phyloP scores from a whole-genome alignment of 2,329 filamentous ascomycete species.

The Apiospora pterosperma region DNA sequence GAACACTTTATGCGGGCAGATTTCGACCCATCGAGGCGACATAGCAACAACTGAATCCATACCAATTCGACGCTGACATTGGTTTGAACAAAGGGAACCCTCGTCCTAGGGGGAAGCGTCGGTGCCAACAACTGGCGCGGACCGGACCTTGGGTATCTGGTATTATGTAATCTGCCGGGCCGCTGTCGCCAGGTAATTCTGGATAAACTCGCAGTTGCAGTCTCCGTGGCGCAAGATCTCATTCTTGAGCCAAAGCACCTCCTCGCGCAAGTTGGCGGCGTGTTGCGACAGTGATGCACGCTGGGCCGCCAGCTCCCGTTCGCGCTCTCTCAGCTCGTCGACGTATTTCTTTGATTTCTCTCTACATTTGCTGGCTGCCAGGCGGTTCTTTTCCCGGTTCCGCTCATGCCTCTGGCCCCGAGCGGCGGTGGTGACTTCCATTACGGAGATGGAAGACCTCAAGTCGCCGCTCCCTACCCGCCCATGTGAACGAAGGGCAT shows the following conservation, averaged over 20 bases:
- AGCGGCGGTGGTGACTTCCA: background rate
- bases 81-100: background rate
- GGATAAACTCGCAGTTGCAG: conserved; percentile 24
- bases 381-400: conserved; percentile 20
- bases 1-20: background rate
- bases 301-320: conserved; percentile 12
- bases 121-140: background rate
- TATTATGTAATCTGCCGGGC: conserved; percentile 12
- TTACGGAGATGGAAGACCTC: conserved; percentile 1
- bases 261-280: conserved; percentile 19
- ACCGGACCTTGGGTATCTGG: background rate
- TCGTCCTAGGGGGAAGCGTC: background rate
- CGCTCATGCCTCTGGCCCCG: conserved; percentile 5
- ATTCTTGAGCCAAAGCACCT: conserved; percentile 27
- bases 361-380: conserved; percentile 27
- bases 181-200: conserved; percentile 22
- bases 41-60: background rate
- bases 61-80: background rate
- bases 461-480: background rate
- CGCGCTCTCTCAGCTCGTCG: conserved; percentile 21
- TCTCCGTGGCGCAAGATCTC: conserved; percentile 24
- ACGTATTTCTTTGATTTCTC: conserved; percentile 24
- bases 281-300: conserved; percentile 15
- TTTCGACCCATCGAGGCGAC: background rate
- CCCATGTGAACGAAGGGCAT: background rate